A percentile compares a stretch with the other conserved stretches of the same genome.
Evolutionary conservation across 495 filamentous ascomycete genomes (phyloP).

Genomic region (Aspergillus avenaceus): DNA sequence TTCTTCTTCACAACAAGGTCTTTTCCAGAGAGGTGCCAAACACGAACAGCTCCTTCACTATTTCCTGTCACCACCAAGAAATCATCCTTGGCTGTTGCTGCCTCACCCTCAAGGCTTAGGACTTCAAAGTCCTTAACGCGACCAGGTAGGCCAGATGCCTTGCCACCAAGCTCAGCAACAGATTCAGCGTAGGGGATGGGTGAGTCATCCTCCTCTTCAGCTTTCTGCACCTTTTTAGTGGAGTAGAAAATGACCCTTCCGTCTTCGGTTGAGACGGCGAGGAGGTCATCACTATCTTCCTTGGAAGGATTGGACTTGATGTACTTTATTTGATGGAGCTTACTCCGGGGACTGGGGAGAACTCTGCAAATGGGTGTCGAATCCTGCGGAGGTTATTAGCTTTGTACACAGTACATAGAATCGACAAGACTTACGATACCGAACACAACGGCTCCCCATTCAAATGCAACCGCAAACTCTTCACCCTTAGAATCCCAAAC

Average conservation of each 20-base stretch:
- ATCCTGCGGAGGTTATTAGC: slow-evolving; percentile 45
- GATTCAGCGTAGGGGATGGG: slow-evolving; percentile 45
- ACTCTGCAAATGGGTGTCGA: slow-evolving; percentile 72
- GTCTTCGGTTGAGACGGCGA: slow-evolving; percentile 89
- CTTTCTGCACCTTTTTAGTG: slow-evolving; percentile 43
- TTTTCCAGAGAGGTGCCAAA: slow-evolving; percentile 59
- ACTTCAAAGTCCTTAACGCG: slow-evolving; percentile 88
- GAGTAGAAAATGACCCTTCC: slow-evolving; percentile 83
- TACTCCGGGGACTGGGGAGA: slow-evolving; percentile 63
- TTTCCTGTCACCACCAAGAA: slow-evolving; percentile 69
- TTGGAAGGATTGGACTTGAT: slow-evolving; percentile 42
- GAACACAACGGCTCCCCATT: slow-evolving; percentile 79
- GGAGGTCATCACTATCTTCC: slow-evolving; percentile 43
- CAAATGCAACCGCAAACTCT: slow-evolving; percentile 85
- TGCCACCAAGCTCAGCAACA: slow-evolving; percentile 79
- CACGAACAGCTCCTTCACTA: slow-evolving; percentile 74
- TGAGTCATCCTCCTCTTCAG: slow-evolving; percentile 29
- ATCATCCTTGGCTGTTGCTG: slow-evolving; percentile 27
- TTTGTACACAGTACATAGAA: background rate
- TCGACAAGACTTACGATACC: slow-evolving; percentile 55
- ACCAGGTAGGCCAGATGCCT: slow-evolving; percentile 55
- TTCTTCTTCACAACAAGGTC: slow-evolving; percentile 24
- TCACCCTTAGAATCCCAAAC: slow-evolving; percentile 73
- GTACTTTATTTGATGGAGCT: slow-evolving; percentile 80
- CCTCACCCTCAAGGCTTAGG: slow-evolving; percentile 41